Base-by-base conservation (phyloP, 2,329 filamentous ascomycete genomes). In the Colletotrichum sidae region DNA sequence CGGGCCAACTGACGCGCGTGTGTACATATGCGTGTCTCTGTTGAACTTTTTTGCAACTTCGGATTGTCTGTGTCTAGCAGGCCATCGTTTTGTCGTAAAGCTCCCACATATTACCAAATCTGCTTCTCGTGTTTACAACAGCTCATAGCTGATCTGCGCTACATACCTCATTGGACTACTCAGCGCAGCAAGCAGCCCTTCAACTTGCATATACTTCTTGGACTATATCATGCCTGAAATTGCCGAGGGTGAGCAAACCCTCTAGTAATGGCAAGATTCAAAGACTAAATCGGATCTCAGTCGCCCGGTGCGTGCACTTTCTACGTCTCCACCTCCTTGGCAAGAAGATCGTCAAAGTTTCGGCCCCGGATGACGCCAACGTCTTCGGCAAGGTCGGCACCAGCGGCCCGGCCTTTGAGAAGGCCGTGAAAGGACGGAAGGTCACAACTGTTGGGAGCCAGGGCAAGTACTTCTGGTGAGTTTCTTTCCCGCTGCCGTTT, bases 391-490 rank as follows among this genome's bases (percentile, higher is more conserved):
- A 98, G 78, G 94, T 89, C 17, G 94, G 94, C 37, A 96, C 92
- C 0, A 92, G 86, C 15, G 92, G 90, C 1, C 77, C 86, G 0
- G 91, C 90, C 37, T 94, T 99, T 68, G 83, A 92, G 70, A 85
- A 87, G 59, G 89, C 91, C 1, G 82, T 97, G 73, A 84, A 84
- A 4, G 93, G 93, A 5, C 95, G 92, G 73, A 93, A 88, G 73
- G 88, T 89, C 4, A 65, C 87, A 8, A 84, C 82, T 58, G 92
- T 92, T 4, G 92, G 92, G 4, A 93, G 92, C 65, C 96, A 97
- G 76, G 96, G 96, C 9, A 99, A 98, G 85, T 98, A 98, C 75
- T 98, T 99, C 77, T 99, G 96, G 89, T 87, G 71, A 65, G 78
- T 67, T 25, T 25, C 25, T 25, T 5, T 25, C 25, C 25, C 25